A percentile compares a stretch with the other conserved stretches of the same genome.
phyloP scores from a whole-genome alignment of 179 eudicot genomes.

The Silene noctiflora region DNA sequence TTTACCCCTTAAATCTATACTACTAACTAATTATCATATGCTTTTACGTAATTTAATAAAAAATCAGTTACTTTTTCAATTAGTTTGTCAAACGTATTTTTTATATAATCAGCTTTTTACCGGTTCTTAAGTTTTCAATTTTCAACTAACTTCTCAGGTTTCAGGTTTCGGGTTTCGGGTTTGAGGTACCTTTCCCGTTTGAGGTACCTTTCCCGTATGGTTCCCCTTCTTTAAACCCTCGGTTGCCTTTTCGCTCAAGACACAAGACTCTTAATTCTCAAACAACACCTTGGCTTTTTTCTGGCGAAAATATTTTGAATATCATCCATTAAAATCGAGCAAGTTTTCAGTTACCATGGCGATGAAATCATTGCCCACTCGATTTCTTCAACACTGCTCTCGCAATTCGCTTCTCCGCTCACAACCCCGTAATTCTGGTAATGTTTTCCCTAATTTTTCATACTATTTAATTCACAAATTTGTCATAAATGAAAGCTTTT shows the following conservation, averaged over 20 bases:
- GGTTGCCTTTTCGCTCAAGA: background rate
- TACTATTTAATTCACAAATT: background rate
- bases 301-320: background rate
- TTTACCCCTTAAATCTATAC: no score
- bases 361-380: background rate
- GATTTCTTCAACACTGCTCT: constrained; percentile 6
- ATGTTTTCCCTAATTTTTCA: background rate
- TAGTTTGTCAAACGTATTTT: no score
- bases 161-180: no score
- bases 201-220: no score
- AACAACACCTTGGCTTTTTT: background rate
- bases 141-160: no score
- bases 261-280: background rate
- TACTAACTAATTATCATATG: no score
- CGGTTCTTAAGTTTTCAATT: no score
- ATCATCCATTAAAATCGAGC: background rate
- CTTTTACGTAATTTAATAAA: no score
- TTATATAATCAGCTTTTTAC: no score
- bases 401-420: background rate
- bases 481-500: no score
- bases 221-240: background rate
- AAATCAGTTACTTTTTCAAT: no score
- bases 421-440: background rate
- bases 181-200: no score
- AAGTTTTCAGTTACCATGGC: constrained; percentile 5